phyloP scores from a whole-genome alignment of 139 green algal species.

The Chlorella sp. region DNA sequence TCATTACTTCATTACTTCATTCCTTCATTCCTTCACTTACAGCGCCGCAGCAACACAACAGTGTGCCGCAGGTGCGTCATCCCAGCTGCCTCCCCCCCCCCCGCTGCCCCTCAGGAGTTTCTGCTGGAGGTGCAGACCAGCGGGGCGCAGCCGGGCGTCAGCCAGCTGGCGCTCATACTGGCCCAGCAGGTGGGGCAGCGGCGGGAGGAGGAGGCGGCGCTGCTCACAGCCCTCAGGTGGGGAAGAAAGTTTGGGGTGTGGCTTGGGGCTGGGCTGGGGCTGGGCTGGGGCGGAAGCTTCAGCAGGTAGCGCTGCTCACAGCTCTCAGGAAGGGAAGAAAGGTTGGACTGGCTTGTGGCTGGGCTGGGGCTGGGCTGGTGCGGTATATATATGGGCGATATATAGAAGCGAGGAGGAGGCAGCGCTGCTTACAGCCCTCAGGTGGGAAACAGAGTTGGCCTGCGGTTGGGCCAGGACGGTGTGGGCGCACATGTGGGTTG shows the following conservation, averaged over 20 bases:
- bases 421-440: constrained; percentile 83
- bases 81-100: no score
- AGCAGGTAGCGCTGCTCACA: constrained; percentile 85
- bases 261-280: neutral
- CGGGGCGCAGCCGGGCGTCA: constrained; percentile 50
- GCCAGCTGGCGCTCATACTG: constrained; percentile 62
- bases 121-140: constrained; percentile 34
- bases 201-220: constrained; percentile 77
- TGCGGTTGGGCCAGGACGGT: no score
- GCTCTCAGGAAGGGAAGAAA: constrained; percentile 76
- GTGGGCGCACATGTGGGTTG: no score
- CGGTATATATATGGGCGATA: neutral
- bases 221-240: constrained; percentile 88
- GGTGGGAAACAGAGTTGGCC: constrained; percentile 66
- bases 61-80: no score
- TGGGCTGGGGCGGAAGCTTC: constrained; percentile 37
- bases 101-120: constrained; percentile 4
- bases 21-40: neutral
- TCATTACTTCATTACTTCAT: neutral
- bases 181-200: constrained; percentile 50
- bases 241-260: neutral
- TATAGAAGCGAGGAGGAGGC: constrained; percentile 84
- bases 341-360: no score
- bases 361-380: neutral
- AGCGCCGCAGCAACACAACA: no score